Percentiles rank a stretch among this genome's conserved stretches.
phyloP scores from a whole-genome alignment of 2,329 filamentous ascomycete species.

The Mariannaea elegans region DNA sequence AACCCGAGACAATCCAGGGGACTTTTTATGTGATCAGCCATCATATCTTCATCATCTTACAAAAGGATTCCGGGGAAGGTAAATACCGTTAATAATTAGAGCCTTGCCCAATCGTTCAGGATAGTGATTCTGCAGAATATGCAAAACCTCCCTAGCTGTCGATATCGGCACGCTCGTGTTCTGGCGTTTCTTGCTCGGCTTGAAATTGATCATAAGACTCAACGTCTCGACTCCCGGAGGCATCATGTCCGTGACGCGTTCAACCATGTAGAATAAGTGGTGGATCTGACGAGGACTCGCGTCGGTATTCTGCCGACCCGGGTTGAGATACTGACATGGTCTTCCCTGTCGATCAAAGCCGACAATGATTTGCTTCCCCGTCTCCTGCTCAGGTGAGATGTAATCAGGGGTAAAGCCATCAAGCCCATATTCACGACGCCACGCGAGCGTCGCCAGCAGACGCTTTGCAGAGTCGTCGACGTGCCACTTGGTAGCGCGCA shows the following conservation, averaged over 20 bases:
- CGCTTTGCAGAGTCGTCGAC: constrained; percentile 79
- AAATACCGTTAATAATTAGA: constrained; percentile 84
- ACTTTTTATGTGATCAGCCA: constrained; percentile 58
- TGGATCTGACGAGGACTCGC: constrained; percentile 86
- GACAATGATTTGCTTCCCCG: constrained; percentile 90
- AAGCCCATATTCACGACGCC: constrained; percentile 91
- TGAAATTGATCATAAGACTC: constrained; percentile 91
- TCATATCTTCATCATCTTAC: not conserved
- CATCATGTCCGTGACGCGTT: constrained; percentile 88
- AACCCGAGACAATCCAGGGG: constrained; percentile 89
- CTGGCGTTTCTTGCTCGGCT: constrained; percentile 76
- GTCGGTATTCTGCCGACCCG: constrained; percentile 92
- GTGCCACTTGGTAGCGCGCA: constrained; percentile 93
- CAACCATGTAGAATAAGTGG: constrained; percentile 95
- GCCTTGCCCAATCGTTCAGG: constrained; percentile 90
- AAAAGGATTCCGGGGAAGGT: too few relatives aligned
- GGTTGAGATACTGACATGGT: constrained; percentile 92
- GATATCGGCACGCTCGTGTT: constrained; percentile 77
- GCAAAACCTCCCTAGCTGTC: constrained; percentile 83
- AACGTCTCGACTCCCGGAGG: constrained; percentile 86
- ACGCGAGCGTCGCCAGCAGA: constrained; percentile 81
- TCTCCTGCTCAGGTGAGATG: constrained; percentile 93
- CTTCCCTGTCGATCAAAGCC: constrained; percentile 87
- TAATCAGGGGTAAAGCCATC: constrained; percentile 83
- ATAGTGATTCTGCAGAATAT: constrained; percentile 95